A percentile compares a stretch with the other conserved stretches of the same genome.
Evolutionary conservation across 192 early-diverging fungal genomes (phyloP).

Genomic region (Backusella liffmaniae): DNA sequence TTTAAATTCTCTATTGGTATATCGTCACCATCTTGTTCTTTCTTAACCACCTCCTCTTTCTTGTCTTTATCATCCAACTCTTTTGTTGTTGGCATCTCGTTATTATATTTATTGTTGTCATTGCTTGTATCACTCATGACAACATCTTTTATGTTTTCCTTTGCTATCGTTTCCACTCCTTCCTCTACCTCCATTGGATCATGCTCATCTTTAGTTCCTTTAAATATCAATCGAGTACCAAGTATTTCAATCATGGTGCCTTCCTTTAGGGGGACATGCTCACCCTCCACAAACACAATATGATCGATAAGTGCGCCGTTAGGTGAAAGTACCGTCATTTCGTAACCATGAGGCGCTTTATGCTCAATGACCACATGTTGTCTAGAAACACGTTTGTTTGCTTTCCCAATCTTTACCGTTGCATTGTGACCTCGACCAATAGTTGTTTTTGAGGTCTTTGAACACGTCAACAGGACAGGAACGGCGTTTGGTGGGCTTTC

Average conservation of each 20-base stretch:
- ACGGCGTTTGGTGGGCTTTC: background rate
- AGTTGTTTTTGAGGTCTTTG: conserved; percentile 25
- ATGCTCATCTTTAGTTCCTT: background rate
- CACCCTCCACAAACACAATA: conserved; percentile 32
- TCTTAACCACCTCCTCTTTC: background rate
- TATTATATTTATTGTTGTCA: background rate
- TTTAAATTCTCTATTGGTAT: background rate
- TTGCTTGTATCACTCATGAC: background rate
- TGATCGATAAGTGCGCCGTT: conserved; percentile 46
- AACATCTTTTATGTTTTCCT: background rate
- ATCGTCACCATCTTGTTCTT: background rate
- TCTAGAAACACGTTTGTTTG: conserved; percentile 47
- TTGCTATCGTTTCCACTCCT: background rate
- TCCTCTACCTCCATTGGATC: background rate
- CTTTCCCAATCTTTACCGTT: conserved; percentile 40
- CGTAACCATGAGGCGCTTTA: conserved; percentile 24
- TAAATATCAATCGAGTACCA: conserved; percentile 20
- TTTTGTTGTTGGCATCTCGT: background rate
- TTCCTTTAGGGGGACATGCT: conserved; percentile 18
- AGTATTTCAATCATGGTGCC: conserved; percentile 23
- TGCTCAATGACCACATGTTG: conserved; percentile 44
- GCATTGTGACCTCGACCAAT: conserved; percentile 47
- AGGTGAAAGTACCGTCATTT: conserved; percentile 40
- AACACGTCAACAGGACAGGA: conserved; percentile 29
- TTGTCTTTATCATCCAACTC: background rate